Evolutionary conservation across 2,329 filamentous ascomycete species (phyloP).

Genomic region (Arthrobotrys pseudoclavata): DNA sequence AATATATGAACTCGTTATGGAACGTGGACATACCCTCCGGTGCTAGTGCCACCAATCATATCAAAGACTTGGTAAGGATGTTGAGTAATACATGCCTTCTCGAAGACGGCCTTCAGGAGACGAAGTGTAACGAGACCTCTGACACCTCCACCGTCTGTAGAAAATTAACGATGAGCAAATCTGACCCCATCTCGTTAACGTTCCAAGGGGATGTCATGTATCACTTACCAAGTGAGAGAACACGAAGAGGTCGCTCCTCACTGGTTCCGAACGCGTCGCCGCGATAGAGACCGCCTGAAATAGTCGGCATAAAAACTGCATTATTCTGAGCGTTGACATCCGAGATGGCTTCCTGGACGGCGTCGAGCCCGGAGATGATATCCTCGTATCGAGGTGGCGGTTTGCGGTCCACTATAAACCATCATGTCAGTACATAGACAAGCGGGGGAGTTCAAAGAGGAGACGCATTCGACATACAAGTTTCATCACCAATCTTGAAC

Average conservation of each 20-base stretch:
- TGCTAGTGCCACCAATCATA: neutral
- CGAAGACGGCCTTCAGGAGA: neutral
- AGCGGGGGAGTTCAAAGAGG: too few relatives aligned
- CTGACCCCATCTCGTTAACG: neutral
- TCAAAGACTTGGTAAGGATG: neutral
- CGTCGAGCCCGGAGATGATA: neutral
- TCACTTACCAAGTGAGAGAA: slow-evolving; percentile 1
- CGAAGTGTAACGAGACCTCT: neutral
- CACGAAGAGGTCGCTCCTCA: neutral
- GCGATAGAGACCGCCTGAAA: neutral
- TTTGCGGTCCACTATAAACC: neutral
- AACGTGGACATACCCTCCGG: neutral
- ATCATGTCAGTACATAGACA: neutral
- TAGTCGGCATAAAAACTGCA: neutral
- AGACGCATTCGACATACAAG: neutral
- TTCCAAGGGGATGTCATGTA: neutral
- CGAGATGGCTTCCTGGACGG: neutral
- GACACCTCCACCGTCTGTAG: neutral
- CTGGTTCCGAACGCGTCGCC: neutral
- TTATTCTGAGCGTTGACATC: neutral
- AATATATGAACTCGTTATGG: neutral
- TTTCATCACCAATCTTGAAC: neutral
- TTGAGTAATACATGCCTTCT: neutral
- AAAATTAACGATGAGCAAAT: neutral
- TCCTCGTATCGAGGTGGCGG: neutral